Evolutionary conservation across 2,329 filamentous ascomycete genomes (phyloP).

Genomic region (Blastomyces parvus): DNA sequence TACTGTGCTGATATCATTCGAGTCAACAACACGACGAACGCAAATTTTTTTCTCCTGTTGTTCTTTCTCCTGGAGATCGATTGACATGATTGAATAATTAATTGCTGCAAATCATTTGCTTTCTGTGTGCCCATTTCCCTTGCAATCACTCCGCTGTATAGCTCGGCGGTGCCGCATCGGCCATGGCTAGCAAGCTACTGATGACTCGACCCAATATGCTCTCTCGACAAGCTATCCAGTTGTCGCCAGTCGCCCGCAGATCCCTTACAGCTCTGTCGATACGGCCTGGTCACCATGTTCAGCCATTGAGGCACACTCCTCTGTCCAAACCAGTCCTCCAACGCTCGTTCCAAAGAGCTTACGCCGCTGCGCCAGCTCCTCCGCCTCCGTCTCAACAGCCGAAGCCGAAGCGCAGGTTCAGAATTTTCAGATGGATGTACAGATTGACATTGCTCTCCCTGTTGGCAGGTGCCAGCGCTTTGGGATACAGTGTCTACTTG

Average conservation of each 20-base stretch:
- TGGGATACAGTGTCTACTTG: constrained; percentile 73
- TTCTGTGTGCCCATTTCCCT: neutral
- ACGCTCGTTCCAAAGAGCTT: constrained; percentile 38
- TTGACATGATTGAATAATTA: neutral
- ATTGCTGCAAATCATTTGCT: neutral
- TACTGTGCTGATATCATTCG: neutral
- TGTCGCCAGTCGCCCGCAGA: constrained; percentile 30
- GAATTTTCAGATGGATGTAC: constrained; percentile 70
- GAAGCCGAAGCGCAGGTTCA: constrained; percentile 52
- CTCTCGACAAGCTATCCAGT: constrained; percentile 25
- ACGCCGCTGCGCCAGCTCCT: constrained; percentile 38
- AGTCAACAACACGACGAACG: neutral
- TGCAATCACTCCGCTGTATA: neutral
- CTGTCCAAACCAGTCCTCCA: constrained; percentile 22
- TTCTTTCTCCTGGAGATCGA: neutral
- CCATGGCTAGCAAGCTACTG: constrained; percentile 29
- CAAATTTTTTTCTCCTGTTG: neutral
- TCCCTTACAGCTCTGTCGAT: constrained; percentile 25
- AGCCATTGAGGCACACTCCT: constrained; percentile 20
- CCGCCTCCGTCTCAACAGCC: constrained; percentile 24
- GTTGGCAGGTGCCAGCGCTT: constrained; percentile 58
- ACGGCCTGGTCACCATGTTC: constrained; percentile 21
- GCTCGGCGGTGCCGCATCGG: neutral
- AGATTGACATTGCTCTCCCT: constrained; percentile 68
- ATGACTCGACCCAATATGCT: constrained; percentile 28